These are phyloP conservation scores for Hibiscus trionum DNA, from an alignment of 345 rosid genomes.

Conservation along the genomic window DNA sequence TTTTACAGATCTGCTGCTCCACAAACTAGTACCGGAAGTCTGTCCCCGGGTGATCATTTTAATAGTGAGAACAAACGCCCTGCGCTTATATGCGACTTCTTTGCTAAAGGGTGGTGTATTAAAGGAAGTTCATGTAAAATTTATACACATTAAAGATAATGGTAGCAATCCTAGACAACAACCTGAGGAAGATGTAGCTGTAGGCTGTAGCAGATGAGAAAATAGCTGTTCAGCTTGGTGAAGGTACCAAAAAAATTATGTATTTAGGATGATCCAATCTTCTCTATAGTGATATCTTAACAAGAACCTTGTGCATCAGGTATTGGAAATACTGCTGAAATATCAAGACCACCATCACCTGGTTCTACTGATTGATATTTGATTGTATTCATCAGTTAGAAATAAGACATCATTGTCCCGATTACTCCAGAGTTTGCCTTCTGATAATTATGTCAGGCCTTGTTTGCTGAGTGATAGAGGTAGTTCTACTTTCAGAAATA, in stretches of 20 bases:
- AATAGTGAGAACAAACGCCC: slow-evolving; percentile 39
- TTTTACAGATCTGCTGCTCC: slow-evolving; percentile 45
- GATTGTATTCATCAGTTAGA: slow-evolving; percentile 20
- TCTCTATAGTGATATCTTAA: slow-evolving; percentile 20
- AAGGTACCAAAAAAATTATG: slow-evolving; percentile 41
- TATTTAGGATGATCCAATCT: slow-evolving; percentile 9
- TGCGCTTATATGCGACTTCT: slow-evolving; percentile 59
- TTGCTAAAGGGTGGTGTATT: slow-evolving; percentile 73
- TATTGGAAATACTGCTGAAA: slow-evolving; percentile 21
- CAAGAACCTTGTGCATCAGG: slow-evolving; percentile 32
- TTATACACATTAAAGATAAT: slow-evolving; percentile 53
- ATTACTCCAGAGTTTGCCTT: slow-evolving; percentile 14
- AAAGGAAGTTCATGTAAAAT: slow-evolving; percentile 69
- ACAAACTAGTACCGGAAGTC: slow-evolving; percentile 30
- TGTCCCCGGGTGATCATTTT: slow-evolving; percentile 26
- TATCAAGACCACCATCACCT: slow-evolving; percentile 18
- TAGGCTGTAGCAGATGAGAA: slow-evolving; percentile 29
- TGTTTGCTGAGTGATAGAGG: slow-evolving; percentile 25
- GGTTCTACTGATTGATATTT: slow-evolving; percentile 15
- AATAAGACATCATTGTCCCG: slow-evolving; percentile 15
- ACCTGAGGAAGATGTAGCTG: slow-evolving; percentile 23
- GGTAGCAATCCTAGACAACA: slow-evolving; percentile 18
- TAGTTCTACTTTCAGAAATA: slow-evolving; percentile 30
- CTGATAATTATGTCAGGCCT: slow-evolving; percentile 28
- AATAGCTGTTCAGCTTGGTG: slow-evolving; percentile 24